phyloP scores from a whole-genome alignment of 148 eudicot genomes.

The Beta vulgaris region DNA sequence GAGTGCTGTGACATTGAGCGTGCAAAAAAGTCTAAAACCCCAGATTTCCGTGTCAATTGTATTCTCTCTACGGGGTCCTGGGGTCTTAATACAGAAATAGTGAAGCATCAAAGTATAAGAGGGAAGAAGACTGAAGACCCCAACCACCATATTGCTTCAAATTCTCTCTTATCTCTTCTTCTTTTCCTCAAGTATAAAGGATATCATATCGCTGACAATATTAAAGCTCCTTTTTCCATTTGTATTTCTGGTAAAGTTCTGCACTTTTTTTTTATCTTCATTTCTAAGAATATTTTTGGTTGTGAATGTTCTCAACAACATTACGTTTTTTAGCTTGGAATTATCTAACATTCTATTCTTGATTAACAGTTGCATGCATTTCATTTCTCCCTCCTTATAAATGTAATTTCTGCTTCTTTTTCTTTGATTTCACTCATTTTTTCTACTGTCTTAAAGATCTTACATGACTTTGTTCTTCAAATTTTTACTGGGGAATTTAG shows the following conservation, averaged over 20 bases:
- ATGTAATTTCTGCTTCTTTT: background rate
- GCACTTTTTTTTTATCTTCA: background rate
- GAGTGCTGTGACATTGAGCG: no score
- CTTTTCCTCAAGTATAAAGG: slow-evolving; percentile 12
- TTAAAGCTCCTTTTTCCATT: slow-evolving; percentile 16
- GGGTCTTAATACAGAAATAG: slow-evolving; percentile 6
- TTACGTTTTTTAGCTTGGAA: slow-evolving; percentile 18
- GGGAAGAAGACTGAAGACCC: background rate
- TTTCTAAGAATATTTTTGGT: slow-evolving; percentile 13
- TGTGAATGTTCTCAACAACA: slow-evolving; percentile 28
- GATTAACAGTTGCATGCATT: slow-evolving; percentile 22
- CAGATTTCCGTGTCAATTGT: slow-evolving; percentile 22
- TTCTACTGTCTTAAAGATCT: background rate
- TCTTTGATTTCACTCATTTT: background rate
- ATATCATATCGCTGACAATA: slow-evolving; percentile 9
- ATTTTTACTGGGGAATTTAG: background rate
- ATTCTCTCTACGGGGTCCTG: no score
- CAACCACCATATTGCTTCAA: background rate
- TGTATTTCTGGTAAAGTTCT: slow-evolving; percentile 28
- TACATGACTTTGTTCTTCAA: slow-evolving; percentile 7
- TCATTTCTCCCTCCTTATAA: no score
- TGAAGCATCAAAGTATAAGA: background rate
- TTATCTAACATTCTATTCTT: slow-evolving; percentile 23
- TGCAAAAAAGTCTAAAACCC: slow-evolving; percentile 26
- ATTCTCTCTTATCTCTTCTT: slow-evolving; percentile 18